phyloP scores from a whole-genome alignment of 2,329 filamentous ascomycete genomes.

The Beauveria brongniartii region DNA sequence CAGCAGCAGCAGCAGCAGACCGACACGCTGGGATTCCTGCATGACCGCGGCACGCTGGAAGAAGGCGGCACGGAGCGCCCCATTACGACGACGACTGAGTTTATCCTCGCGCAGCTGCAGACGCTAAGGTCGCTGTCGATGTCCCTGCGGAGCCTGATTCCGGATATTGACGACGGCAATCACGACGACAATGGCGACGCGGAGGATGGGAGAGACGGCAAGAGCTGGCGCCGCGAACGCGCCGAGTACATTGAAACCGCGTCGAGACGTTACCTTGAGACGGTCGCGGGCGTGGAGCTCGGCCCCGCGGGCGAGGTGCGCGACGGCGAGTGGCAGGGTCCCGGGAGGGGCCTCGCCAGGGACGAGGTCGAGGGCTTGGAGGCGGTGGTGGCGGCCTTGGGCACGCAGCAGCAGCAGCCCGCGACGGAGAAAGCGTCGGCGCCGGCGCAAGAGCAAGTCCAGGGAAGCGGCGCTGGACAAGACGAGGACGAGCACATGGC shows the following conservation, averaged over 20 bases:
- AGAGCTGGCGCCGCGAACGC: slow-evolving; percentile 61
- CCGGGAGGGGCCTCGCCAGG: slow-evolving; percentile 38
- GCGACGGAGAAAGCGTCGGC: too few relatives aligned
- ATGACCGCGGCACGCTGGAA: slow-evolving; percentile 41
- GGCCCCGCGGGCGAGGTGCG: slow-evolving; percentile 52
- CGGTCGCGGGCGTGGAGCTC: slow-evolving; percentile 57
- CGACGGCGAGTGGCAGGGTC: slow-evolving; percentile 56
- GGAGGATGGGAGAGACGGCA: slow-evolving; percentile 25
- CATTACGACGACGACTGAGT: slow-evolving; percentile 63
- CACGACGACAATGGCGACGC: slow-evolving; percentile 23
- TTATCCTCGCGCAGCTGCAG: slow-evolving; percentile 76
- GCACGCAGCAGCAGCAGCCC: neutral
- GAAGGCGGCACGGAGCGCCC: slow-evolving; percentile 45
- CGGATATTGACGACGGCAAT: slow-evolving; percentile 41
- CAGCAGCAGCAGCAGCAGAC: slow-evolving; percentile 6
- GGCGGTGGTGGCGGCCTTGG: slow-evolving; percentile 19
- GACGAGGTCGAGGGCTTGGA: slow-evolving; percentile 53
- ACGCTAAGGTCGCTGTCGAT: slow-evolving; percentile 60
- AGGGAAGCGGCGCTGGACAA: neutral
- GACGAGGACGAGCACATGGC: slow-evolving; percentile 12
- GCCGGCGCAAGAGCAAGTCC: neutral
- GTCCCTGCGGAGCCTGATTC: slow-evolving; percentile 55
- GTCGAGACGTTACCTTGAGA: slow-evolving; percentile 68
- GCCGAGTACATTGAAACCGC: slow-evolving; percentile 77
- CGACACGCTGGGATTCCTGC: slow-evolving; percentile 47